Evolutionary conservation across 1,284 basidiomycete species (phyloP).

Genomic region (Apiotrichum sp.): DNA sequence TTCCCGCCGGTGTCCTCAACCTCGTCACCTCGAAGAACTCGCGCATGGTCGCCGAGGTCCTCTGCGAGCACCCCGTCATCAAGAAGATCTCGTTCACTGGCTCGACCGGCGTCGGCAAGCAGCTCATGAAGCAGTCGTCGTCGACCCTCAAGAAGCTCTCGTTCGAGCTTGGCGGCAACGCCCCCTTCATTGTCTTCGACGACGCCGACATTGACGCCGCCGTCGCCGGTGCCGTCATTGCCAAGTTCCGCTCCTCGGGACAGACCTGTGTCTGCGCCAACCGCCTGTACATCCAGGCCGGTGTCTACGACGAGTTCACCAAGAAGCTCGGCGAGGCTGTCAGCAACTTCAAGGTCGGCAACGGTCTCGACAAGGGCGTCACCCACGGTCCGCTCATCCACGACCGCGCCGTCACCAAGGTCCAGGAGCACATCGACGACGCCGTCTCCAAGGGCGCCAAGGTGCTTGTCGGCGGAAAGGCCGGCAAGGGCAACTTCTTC

Average conservation of each 20-base stretch:
- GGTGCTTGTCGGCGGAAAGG: constrained; percentile 76
- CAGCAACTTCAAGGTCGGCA: constrained; percentile 75
- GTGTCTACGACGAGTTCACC: constrained; percentile 37
- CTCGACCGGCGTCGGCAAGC: constrained; percentile 79
- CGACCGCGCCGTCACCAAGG: constrained; percentile 73
- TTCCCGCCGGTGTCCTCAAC: constrained; percentile 94
- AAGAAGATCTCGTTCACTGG: constrained; percentile 88
- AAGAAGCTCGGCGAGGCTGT: constrained; percentile 49
- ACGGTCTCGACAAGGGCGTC: constrained; percentile 65
- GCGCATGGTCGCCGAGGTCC: constrained; percentile 24
- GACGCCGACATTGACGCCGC: constrained; percentile 89
- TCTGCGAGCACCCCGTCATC: constrained; percentile 49
- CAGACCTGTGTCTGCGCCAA: constrained; percentile 64
- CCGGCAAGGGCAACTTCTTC: constrained; percentile 60
- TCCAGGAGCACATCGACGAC: constrained; percentile 74
- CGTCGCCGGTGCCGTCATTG: constrained; percentile 73
- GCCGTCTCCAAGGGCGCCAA: constrained; percentile 75
- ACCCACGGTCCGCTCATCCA: constrained; percentile 93
- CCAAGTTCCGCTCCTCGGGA: constrained; percentile 84
- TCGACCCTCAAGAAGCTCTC: constrained; percentile 85
- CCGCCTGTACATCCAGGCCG: constrained; percentile 70
- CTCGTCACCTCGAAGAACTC: constrained; percentile 58
- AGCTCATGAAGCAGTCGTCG: constrained; percentile 76
- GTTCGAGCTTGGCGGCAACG: constrained; percentile 66
- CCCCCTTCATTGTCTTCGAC: constrained; percentile 81